Evolutionary conservation across 2,329 filamentous ascomycete species (phyloP), one percentile per base, ranked within the genome.

Genomic region (Mycosphaerella sp.): DNA sequence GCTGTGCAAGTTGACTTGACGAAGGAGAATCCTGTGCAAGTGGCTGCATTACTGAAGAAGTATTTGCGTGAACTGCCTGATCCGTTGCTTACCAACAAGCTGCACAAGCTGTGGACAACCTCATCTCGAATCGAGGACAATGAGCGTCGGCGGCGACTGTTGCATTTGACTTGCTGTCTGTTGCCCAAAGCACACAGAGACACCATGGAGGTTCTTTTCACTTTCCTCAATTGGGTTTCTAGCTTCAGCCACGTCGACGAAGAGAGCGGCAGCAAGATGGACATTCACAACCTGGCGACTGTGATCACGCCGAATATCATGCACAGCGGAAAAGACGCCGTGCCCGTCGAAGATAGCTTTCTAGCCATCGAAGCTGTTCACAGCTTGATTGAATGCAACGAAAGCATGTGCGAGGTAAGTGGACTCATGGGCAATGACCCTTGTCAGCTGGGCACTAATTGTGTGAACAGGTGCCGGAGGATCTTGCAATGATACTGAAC

Each of bases 181-280:
- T 76, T 98, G 48, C 93, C 93, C 12, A 96, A 97, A 70, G 81
- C 85, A 47, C 90, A 98, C 69, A 83, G 93, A 56, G 93, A 98
- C 71, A 91, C 87, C 14, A 84, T 98, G 72, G 93, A 98, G 72
- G 90, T 98, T 41, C 74, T 98, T 1, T 97, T 96, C 73, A 87
- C 85, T 48, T 98, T 98, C 78, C 79, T 98, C 45, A 95, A 95
- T 67, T 98, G 93, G 92, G 89, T 91, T 4, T 90, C 91, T 4
- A 95, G 91, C 1, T 98, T 98, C 76, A 92, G 95, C 59, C 91
- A 96, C 67, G 85, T 98, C 11, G 93, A 98, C 64, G 93, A 98
- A 66, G 93, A 98, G 69, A 87, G 87, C 21, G 93, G 93, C 26
- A 96, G 92, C 64, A 96, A 97, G 78, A 98, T 98, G 93, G 93